Percentiles rank a stretch among this genome's conserved stretches.
phyloP scores from a whole-genome alignment of 768 basidiomycete species.

The Rhodosporidiobolus sp. region DNA sequence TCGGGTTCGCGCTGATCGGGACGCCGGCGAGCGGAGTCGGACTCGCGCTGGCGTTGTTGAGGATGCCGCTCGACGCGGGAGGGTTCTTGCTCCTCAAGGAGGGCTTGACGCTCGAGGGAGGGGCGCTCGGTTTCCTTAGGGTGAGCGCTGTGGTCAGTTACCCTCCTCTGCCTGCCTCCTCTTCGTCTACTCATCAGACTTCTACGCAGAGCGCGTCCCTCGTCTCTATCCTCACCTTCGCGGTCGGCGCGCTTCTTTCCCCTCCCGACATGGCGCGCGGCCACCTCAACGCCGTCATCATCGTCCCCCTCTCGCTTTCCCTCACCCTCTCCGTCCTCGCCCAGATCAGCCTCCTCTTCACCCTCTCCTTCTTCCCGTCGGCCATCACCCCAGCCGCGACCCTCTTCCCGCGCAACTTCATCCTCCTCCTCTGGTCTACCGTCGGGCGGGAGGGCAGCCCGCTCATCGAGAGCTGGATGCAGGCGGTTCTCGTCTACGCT shows the following conservation, averaged over 20 bases:
- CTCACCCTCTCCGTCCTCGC: not conserved
- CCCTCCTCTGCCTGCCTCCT: not conserved
- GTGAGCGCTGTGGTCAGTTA: not conserved
- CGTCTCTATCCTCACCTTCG: not conserved
- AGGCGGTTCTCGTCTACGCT: conserved; percentile 12
- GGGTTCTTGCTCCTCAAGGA: conserved; percentile 8
- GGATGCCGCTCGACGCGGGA: conserved; percentile 12
- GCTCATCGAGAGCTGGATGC: conserved; percentile 25
- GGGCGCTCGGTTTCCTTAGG: not conserved
- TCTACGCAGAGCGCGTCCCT: not conserved
- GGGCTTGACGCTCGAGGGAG: not conserved
- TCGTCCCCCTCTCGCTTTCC: not conserved
- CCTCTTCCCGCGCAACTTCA: conserved; percentile 22
- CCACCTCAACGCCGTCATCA: not conserved
- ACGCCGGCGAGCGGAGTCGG: not conserved
- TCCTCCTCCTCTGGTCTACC: conserved; percentile 8
- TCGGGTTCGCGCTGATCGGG: conserved; percentile 27
- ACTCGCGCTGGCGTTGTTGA: not conserved
- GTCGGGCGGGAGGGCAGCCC: not conserved
- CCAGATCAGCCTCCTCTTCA: conserved; percentile 4
- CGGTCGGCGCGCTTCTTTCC: too few species aligned
- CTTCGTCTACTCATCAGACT: not conserved
- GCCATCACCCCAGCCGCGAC: not conserved
- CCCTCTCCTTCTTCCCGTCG: not conserved
- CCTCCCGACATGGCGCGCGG: not conserved